Percentiles rank a stretch among this genome's conserved stretches.
These are phyloP conservation scores for Clavulina sp. DNA, from an alignment of 768 basidiomycete species.

Conservation along the genomic window DNA sequence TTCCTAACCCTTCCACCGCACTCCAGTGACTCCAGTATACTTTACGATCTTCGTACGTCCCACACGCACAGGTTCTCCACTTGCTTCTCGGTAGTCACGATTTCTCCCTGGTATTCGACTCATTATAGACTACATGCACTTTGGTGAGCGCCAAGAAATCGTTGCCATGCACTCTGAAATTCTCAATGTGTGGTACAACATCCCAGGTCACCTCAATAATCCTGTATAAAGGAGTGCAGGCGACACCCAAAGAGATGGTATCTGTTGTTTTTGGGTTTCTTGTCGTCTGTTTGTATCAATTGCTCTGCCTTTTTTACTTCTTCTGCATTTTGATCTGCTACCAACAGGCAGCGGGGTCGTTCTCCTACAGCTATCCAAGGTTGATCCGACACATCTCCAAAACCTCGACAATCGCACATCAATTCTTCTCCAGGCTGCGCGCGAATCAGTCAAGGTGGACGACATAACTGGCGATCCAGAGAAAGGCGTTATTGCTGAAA, in stretches of 20 bases:
- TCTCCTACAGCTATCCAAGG: slow-evolving; percentile 86
- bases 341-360: slow-evolving; percentile 61
- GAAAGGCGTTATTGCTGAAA: too few species aligned
- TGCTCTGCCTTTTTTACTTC: slow-evolving; percentile 73
- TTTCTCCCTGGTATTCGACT: too few species aligned
- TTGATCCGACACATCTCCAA: slow-evolving; percentile 63
- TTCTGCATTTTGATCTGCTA: background rate
- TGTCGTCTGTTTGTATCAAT: slow-evolving; percentile 12
- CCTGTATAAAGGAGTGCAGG: slow-evolving; percentile 29
- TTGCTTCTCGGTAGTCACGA: slow-evolving; percentile 2
- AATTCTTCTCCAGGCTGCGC: slow-evolving; percentile 74
- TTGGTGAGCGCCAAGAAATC: too few species aligned
- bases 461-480: slow-evolving; percentile 44
- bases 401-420: slow-evolving; percentile 78
- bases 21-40: slow-evolving; percentile 19
- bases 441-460: slow-evolving; percentile 47
- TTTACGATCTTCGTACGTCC: slow-evolving; percentile 25
- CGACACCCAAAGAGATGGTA: slow-evolving; percentile 43
- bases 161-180: too few species aligned
- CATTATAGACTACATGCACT: too few species aligned
- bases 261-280: slow-evolving; percentile 39
- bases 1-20: too few species aligned
- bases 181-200: too few species aligned
- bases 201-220: slow-evolving; percentile 24
- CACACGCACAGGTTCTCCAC: slow-evolving; percentile 11